Evolutionary conservation across 1,284 basidiomycete species (phyloP).

Genomic region (Omphalotus olearius): DNA sequence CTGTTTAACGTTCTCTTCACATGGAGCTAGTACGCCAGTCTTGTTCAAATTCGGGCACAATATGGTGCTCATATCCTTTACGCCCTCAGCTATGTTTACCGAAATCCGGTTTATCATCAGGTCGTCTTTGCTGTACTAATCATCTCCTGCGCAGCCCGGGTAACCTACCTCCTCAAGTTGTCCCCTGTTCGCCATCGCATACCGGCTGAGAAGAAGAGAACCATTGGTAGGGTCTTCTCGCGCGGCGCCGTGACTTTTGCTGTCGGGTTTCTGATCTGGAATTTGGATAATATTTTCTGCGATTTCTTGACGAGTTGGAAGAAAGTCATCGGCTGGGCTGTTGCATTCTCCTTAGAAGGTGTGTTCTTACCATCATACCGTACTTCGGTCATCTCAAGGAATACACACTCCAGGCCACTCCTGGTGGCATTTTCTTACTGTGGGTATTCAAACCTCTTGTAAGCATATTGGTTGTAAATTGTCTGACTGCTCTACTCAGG

Average conservation of each 20-base stretch:
- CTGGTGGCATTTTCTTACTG: constrained; percentile 73
- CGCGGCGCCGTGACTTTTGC: constrained; percentile 47
- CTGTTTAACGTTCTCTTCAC: constrained; percentile 55
- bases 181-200: constrained; percentile 38
- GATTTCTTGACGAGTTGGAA: constrained; percentile 51
- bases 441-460: constrained; percentile 20
- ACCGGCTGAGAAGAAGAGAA: constrained; percentile 35
- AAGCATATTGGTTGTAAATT: not conserved
- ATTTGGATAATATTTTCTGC: constrained; percentile 69
- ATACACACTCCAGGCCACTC: constrained; percentile 44
- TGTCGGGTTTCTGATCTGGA: constrained; percentile 63
- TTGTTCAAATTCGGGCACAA: not conserved
- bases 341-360: constrained; percentile 64
- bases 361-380: not conserved
- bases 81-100: constrained; percentile 41
- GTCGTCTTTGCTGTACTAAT: constrained; percentile 54
- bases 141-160: constrained; percentile 39
- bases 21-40: constrained; percentile 52
- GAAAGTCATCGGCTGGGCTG: constrained; percentile 52
- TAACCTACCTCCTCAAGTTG: constrained; percentile 44
- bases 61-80: not conserved
- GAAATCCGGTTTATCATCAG: constrained; percentile 69
- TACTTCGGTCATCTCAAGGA: not conserved
- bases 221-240: constrained; percentile 39
- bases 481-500: constrained; percentile 28